A percentile compares a stretch with the other conserved stretches of the same genome.
These are phyloP conservation scores for Ustilago loliicola DNA, from an alignment of 1,284 basidiomycete genomes.

Conservation along the genomic window DNA sequence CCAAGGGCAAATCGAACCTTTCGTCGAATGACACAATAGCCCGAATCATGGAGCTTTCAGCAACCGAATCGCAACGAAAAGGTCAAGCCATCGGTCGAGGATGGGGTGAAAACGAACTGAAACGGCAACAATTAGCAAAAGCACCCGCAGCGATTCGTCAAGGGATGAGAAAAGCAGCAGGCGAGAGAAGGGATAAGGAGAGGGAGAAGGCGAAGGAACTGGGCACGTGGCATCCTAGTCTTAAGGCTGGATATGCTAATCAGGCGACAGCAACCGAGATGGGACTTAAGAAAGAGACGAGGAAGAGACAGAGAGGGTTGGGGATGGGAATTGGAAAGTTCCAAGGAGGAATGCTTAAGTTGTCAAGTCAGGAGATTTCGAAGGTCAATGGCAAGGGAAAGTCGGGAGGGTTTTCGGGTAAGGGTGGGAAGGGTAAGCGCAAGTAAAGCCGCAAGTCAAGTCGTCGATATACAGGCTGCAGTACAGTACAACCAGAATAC, in stretches of 20 bases:
- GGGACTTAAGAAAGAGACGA: conserved; percentile 51
- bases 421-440: conserved; percentile 21
- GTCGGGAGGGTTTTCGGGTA: conserved; percentile 16
- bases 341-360: conserved; percentile 58
- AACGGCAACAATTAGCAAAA: conserved; percentile 57
- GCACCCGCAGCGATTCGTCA: conserved; percentile 62
- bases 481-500: background rate
- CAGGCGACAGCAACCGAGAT: conserved; percentile 57
- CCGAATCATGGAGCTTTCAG: conserved; percentile 60
- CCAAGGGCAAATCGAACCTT: conserved; percentile 53
- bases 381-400: conserved; percentile 52
- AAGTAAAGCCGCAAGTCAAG: conserved; percentile 7
- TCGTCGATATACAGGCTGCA: background rate
- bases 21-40: conserved; percentile 64
- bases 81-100: conserved; percentile 57
- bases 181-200: conserved; percentile 62
- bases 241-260: conserved; percentile 52
- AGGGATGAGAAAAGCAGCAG: conserved; percentile 60
- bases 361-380: conserved; percentile 57
- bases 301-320: conserved; percentile 58
- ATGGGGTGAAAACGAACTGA: conserved; percentile 61
- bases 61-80: conserved; percentile 45
- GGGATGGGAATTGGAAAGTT: conserved; percentile 68
- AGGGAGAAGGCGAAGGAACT: conserved; percentile 65
- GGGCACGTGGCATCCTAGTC: conserved; percentile 62